These are phyloP conservation scores for Thielaviopsis ethacetica DNA, from an alignment of 2,329 filamentous ascomycete species.

Conservation along the genomic window DNA sequence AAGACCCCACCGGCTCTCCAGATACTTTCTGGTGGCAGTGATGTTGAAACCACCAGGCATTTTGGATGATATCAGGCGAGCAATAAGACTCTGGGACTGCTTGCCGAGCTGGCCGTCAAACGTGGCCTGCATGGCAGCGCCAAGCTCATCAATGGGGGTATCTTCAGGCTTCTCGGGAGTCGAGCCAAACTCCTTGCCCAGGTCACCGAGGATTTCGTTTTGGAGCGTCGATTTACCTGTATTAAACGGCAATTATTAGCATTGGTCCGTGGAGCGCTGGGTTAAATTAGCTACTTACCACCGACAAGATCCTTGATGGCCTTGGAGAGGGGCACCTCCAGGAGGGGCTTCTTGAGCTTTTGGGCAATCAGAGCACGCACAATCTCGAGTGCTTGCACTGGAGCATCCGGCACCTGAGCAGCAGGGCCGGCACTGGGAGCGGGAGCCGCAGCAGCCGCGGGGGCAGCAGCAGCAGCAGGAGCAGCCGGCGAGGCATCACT, in stretches of 20 bases:
- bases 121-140: conserved; percentile 91
- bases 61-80: conserved; percentile 90
- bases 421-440: conserved; percentile 69
- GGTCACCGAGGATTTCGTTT: conserved; percentile 93
- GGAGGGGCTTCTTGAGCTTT: conserved; percentile 87
- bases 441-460: conserved; percentile 39
- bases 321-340: conserved; percentile 83
- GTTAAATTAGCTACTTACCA: conserved; percentile 41
- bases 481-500: conserved; percentile 36
- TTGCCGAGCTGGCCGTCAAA: conserved; percentile 98
- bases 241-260: neutral
- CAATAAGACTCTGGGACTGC: conserved; percentile 83
- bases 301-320: conserved; percentile 97
- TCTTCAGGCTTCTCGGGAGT: conserved; percentile 98
- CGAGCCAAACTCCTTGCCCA: conserved; percentile 96
- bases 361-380: conserved; percentile 81
- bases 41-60: conserved; percentile 99
- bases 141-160: conserved; percentile 85
- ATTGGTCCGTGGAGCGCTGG: neutral
- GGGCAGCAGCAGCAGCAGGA: conserved; percentile 35
- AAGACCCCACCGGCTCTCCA: conserved; percentile 87
- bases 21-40: conserved; percentile 83
- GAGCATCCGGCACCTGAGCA: conserved; percentile 69
- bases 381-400: conserved; percentile 78
- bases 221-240: conserved; percentile 94